These are phyloP conservation scores for Fraxinus xanthoxyloides DNA, from an alignment of 305 asterid genomes.

Conservation along the genomic window DNA sequence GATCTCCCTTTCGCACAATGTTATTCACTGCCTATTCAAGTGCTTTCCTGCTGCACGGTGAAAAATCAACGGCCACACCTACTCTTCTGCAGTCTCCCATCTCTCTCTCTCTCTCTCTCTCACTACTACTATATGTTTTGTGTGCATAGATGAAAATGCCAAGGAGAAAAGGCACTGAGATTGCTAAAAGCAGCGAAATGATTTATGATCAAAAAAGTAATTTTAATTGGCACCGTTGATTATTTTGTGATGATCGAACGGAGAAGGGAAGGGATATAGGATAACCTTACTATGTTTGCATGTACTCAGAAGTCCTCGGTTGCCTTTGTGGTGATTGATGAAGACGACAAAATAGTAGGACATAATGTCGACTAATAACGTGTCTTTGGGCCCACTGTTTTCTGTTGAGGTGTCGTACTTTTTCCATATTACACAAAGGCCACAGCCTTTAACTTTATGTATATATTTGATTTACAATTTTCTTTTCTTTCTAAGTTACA, in stretches of 20 bases:
- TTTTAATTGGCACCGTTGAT: not conserved
- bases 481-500: not conserved
- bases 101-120: slow-evolving; percentile 17
- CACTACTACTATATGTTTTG: not conserved
- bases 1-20: too few relatives aligned
- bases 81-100: slow-evolving; percentile 63
- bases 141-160: not conserved
- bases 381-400: not conserved
- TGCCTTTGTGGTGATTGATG: not conserved
- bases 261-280: not conserved
- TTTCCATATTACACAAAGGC: not conserved
- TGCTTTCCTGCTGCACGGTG: slow-evolving; percentile 37
- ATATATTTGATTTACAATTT: not conserved
- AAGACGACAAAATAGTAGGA: not conserved
- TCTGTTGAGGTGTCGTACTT: not conserved
- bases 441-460: not conserved
- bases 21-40: too few relatives aligned
- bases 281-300: not conserved
- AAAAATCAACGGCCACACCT: slow-evolving; percentile 86
- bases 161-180: not conserved
- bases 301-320: not conserved
- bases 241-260: not conserved
- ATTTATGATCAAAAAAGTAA: not conserved
- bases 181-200: not conserved
- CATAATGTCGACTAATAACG: not conserved